These are phyloP conservation scores for Verticillium nonalfalfae DNA, from an alignment of 2,329 filamentous ascomycete genomes.

Conservation along the genomic window DNA sequence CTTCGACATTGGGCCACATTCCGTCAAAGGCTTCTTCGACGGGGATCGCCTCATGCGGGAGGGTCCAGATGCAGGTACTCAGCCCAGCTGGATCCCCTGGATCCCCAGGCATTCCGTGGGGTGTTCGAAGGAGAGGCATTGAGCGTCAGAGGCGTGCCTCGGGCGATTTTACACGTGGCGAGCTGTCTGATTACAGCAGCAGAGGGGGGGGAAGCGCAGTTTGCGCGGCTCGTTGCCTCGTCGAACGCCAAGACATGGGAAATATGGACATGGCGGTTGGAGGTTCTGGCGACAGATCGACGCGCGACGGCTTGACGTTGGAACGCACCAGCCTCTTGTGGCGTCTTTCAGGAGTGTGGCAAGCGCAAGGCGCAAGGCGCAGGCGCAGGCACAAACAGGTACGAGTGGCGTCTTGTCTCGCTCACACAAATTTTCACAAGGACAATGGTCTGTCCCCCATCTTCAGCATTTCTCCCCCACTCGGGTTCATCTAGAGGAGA, in stretches of 20 bases:
- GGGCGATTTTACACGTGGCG: background rate
- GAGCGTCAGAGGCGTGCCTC: background rate
- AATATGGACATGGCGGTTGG: background rate
- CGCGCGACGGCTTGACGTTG: background rate
- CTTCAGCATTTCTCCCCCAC: slow-evolving; percentile 54
- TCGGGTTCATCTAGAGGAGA: slow-evolving; percentile 28
- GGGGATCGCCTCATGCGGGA: background rate
- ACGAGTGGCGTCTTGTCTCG: background rate
- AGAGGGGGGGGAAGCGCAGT: too few relatives aligned
- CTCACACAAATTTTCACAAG: background rate
- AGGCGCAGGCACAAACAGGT: background rate
- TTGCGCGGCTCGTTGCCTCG: background rate
- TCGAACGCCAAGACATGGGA: background rate
- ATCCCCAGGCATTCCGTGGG: background rate
- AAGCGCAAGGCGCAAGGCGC: background rate
- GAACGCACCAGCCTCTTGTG: background rate
- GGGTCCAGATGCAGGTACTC: slow-evolving; percentile 2
- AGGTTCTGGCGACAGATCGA: background rate
- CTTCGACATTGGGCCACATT: slow-evolving; percentile 12
- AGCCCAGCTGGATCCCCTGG: background rate
- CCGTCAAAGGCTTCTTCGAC: background rate
- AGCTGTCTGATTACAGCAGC: too few relatives aligned
- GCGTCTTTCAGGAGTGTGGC: background rate
- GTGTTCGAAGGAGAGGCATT: background rate
- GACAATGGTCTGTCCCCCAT: slow-evolving; percentile 44